A percentile compares a stretch with the other conserved stretches of the same genome.
Conservation (phyloP, 1,284 basidiomycete species). For the Apiotrichum brassicae region DNA sequence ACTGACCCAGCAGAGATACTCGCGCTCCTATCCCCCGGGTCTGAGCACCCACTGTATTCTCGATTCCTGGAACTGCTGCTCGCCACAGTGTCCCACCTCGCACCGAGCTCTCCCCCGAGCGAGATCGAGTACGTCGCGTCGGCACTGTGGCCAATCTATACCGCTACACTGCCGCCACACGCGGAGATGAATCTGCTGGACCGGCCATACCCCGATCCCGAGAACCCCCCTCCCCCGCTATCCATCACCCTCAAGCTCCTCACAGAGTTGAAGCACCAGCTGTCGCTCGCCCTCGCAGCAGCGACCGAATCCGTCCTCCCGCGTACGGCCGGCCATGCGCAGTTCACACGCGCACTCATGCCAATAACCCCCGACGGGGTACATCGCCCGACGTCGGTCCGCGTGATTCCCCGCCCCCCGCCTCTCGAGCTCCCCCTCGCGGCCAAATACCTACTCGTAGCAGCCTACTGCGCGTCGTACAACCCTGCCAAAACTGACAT, state of each 20-base stretch:
- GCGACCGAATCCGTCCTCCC: conserved; percentile 38
- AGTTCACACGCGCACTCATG: conserved; percentile 25
- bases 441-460: conserved; percentile 70
- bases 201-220: conserved; percentile 16
- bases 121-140: conserved; percentile 70
- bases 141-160: conserved; percentile 65
- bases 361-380: conserved; percentile 7
- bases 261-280: conserved; percentile 40
- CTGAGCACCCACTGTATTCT: conserved; percentile 54
- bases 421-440: conserved; percentile 52
- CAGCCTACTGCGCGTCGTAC: conserved; percentile 76
- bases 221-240: conserved; percentile 23
- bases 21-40: conserved; percentile 18
- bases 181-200: conserved; percentile 27
- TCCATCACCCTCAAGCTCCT: conserved; percentile 36
- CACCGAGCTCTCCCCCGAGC: conserved; percentile 53
- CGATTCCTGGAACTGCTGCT: conserved; percentile 63
- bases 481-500: conserved; percentile 77
- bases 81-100: conserved; percentile 60
- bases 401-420: conserved; percentile 26
- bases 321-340: conserved; percentile 20
- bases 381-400: conserved; percentile 5
- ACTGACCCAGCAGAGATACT: conserved; percentile 42
- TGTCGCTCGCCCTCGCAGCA: conserved; percentile 33
- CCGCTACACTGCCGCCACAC: conserved; percentile 34